phyloP scores from a whole-genome alignment of 805 yeast genomes.

The Lachancea mirantina region DNA sequence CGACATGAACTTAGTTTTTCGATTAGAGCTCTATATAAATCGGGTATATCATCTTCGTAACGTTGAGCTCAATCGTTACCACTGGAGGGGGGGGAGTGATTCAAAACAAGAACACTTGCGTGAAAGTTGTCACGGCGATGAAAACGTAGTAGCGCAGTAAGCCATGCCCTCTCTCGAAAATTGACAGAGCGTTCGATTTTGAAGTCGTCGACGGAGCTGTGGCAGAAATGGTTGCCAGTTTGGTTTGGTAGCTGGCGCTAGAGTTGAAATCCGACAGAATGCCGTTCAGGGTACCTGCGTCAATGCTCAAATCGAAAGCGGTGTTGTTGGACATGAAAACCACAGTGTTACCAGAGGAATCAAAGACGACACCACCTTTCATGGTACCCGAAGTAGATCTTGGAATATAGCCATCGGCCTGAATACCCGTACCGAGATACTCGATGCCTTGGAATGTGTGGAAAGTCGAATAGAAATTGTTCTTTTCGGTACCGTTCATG shows the following conservation, averaged over 20 bases:
- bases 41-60: too few relatives aligned
- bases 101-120: conserved; percentile 19
- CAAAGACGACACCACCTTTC: conserved; percentile 70
- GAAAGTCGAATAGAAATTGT: conserved; percentile 55
- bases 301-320: conserved; percentile 39
- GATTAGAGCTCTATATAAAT: too few relatives aligned
- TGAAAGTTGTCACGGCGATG: conserved; percentile 18
- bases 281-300: conserved; percentile 36
- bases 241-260: conserved; percentile 27
- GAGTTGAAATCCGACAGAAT: conserved; percentile 38
- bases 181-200: conserved; percentile 20
- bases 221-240: conserved; percentile 32
- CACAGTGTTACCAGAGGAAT: conserved; percentile 50
- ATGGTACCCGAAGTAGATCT: conserved; percentile 47
- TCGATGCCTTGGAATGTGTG: conserved; percentile 67
- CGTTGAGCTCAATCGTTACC: too few relatives aligned
- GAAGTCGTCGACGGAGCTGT: conserved; percentile 31
- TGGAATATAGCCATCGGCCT: conserved; percentile 46
- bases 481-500: conserved; percentile 52
- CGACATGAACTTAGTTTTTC: too few relatives aligned
- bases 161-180: conserved; percentile 14
- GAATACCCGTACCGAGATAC: conserved; percentile 54
- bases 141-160: conserved; percentile 24
- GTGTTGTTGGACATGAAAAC: conserved; percentile 54
- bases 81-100: too few relatives aligned